Evolutionary conservation across 1,284 basidiomycete genomes (phyloP).

Genomic region (Phylloporus sp.): DNA sequence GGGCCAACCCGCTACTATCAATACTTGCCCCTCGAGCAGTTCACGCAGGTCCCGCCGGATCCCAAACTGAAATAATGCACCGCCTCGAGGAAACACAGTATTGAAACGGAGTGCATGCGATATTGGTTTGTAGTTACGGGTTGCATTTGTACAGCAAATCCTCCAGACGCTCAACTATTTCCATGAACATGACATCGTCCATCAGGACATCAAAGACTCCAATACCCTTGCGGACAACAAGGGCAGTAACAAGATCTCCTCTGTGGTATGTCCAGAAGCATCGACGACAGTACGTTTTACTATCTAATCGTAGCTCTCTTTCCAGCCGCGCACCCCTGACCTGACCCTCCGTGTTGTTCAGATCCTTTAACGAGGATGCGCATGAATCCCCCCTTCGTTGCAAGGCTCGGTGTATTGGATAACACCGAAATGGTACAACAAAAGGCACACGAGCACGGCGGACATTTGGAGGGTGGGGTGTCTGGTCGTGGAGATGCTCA

Average conservation of each 20-base stretch:
- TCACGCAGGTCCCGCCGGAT: no score
- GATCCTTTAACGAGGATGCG: conserved; percentile 80
- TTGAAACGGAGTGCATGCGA: no score
- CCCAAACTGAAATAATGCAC: no score
- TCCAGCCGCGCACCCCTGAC: background rate
- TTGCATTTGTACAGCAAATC: conserved; percentile 95
- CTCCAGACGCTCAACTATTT: conserved; percentile 91
- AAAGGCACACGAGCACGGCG: conserved; percentile 86
- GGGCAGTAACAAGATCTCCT: conserved; percentile 97
- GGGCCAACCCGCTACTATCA: no score
- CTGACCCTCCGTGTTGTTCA: conserved; percentile 34
- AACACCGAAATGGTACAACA: conserved; percentile 99
- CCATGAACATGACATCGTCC: conserved; percentile 94
- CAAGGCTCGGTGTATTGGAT: conserved; percentile 99
- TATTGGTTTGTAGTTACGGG: no score
- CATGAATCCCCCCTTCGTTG: conserved; percentile 85
- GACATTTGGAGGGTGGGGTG: conserved; percentile 99
- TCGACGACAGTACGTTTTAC: conserved; percentile 81
- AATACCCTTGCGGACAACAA: conserved; percentile 99
- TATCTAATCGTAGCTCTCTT: background rate
- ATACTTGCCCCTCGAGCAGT: no score
- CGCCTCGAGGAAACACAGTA: no score
- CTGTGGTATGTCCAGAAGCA: conserved; percentile 98
- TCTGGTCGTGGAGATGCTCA: conserved; percentile 98
- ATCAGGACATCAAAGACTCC: conserved; percentile 98